Conservation (phyloP, 164 flowering plant genomes). For the Stephania yunnanensis region DNA sequence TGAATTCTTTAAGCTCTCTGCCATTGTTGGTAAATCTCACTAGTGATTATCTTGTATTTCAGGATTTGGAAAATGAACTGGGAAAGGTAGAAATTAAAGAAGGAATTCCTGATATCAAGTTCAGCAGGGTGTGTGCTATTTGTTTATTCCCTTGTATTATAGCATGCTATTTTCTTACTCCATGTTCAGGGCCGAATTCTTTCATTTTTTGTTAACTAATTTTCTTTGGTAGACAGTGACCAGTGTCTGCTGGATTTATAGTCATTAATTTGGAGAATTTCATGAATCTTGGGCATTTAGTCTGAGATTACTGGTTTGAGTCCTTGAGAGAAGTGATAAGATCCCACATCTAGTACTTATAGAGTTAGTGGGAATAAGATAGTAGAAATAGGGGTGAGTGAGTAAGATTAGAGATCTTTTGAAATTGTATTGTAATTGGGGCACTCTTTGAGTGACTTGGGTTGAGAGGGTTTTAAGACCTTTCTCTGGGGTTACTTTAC, state of each 20-base stretch:
- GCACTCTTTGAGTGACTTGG: too few relatives aligned
- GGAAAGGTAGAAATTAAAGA: conserved; percentile 70
- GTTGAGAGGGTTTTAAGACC: too few relatives aligned
- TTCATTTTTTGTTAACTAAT: background rate
- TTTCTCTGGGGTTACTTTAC: too few relatives aligned
- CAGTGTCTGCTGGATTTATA: conserved; percentile 1
- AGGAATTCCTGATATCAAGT: conserved; percentile 93
- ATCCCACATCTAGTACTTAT: too few relatives aligned
- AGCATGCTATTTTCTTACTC: background rate
- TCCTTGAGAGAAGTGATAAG: too few relatives aligned
- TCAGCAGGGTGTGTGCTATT: conserved; percentile 64
- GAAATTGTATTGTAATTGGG: too few relatives aligned
- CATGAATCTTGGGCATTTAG: background rate
- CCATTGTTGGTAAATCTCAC: conserved; percentile 5
- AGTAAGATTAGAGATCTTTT: too few relatives aligned
- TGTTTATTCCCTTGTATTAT: conserved; percentile 3
- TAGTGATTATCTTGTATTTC: conserved; percentile 19
- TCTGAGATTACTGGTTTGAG: background rate
- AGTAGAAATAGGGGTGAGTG: too few relatives aligned
- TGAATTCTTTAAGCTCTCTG: background rate
- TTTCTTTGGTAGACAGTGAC: background rate
- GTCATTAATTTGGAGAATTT: background rate
- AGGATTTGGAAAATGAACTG: conserved; percentile 84
- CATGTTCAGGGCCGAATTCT: background rate
- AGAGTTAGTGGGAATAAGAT: too few relatives aligned